Evolutionary conservation across 164 flowering plant genomes (phyloP).

Genomic region (Macadamia tetraphylla): DNA sequence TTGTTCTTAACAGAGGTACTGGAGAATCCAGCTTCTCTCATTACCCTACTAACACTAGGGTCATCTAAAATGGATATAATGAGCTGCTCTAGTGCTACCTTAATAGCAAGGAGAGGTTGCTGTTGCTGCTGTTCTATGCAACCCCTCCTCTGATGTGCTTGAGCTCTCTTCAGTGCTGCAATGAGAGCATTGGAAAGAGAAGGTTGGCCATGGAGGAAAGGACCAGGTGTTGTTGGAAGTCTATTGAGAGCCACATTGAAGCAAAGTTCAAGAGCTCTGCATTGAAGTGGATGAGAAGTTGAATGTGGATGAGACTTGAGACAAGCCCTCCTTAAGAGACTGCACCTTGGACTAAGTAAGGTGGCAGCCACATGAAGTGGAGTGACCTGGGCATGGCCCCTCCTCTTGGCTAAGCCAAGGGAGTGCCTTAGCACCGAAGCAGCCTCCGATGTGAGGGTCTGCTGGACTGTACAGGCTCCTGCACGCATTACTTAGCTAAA

Average conservation of each 20-base stretch:
- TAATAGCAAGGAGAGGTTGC: constrained; percentile 55
- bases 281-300: constrained; percentile 64
- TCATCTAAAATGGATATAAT: constrained; percentile 84
- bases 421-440: constrained; percentile 85
- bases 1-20: constrained; percentile 68
- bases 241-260: constrained; percentile 93
- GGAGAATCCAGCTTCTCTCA: constrained; percentile 95
- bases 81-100: constrained; percentile 88
- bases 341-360: constrained; percentile 45
- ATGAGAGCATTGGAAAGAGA: constrained; percentile 85
- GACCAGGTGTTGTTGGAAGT: constrained; percentile 64
- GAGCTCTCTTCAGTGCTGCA: constrained; percentile 93
- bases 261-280: constrained; percentile 94
- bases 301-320: constrained; percentile 65
- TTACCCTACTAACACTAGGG: constrained; percentile 93
- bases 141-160: constrained; percentile 81
- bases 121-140: constrained; percentile 63
- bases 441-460: constrained; percentile 96
- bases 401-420: constrained; percentile 60
- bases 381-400: constrained; percentile 94
- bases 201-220: constrained; percentile 55
- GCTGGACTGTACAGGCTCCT: constrained; percentile 75
- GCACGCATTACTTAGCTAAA: constrained; percentile 67
- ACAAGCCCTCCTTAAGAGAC: constrained; percentile 70
- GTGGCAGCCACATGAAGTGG: constrained; percentile 96